Evolutionary conservation across 208 protist species (phyloP).

Genomic region (Leishmania amazonensis): DNA sequence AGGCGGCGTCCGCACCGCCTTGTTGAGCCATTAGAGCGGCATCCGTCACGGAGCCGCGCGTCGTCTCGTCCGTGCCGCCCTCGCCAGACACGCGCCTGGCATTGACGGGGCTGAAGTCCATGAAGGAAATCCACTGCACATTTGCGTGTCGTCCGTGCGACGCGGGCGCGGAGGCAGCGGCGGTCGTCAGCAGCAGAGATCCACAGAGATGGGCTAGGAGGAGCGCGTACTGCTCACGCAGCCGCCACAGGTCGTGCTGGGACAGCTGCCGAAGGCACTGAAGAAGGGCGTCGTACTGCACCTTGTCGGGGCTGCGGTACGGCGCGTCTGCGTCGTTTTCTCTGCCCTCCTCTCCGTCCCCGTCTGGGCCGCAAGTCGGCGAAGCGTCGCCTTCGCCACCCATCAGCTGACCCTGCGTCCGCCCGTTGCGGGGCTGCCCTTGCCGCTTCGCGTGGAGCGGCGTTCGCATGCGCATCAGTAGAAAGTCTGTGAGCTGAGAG

Average conservation of each 20-base stretch:
- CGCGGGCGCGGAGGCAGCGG: constrained; percentile 5
- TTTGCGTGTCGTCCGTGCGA: not conserved
- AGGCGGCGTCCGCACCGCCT: not conserved
- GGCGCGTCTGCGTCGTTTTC: not conserved
- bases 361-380: not conserved
- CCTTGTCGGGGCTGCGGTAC: constrained; percentile 26
- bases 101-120: not conserved
- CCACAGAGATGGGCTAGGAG: constrained; percentile 68
- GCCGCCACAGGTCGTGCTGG: constrained; percentile 77
- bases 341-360: not conserved
- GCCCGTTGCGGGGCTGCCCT: constrained; percentile 2
- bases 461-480: constrained; percentile 31
- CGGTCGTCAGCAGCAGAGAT: constrained; percentile 43
- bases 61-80: not conserved
- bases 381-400: constrained; percentile 5
- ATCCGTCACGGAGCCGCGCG: not conserved
- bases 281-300: constrained; percentile 53
- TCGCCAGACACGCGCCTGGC: not conserved
- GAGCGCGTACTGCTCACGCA: constrained; percentile 61
- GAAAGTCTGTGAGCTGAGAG: constrained; percentile 59
- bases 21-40: not conserved
- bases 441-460: not conserved
- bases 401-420: constrained; percentile 1
- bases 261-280: constrained; percentile 52
- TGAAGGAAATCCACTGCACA: not conserved